Evolutionary conservation across 306 rosid genomes (phyloP).

Genomic region (Pyrus pyrifolia): DNA sequence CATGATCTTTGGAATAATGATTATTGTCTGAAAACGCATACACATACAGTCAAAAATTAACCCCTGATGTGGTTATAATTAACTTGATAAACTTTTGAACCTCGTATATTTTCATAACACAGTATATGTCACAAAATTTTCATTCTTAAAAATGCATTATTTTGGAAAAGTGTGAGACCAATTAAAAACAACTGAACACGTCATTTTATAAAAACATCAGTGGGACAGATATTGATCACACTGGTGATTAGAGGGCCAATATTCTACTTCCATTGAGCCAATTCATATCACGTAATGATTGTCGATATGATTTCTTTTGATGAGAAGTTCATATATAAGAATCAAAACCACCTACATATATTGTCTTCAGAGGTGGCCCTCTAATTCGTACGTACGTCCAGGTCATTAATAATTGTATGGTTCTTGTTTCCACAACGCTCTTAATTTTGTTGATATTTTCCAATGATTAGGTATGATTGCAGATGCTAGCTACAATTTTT

Average conservation of each 20-base stretch:
- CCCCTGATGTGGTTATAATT: too few species aligned
- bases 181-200: neutral
- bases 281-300: slow-evolving; percentile 11
- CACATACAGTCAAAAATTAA: too few species aligned
- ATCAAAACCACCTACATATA: neutral
- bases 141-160: too few species aligned
- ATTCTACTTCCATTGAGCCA: neutral
- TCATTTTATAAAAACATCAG: neutral
- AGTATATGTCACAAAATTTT: neutral
- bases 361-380: slow-evolving; percentile 21
- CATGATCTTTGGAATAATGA: neutral
- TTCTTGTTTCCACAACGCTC: slow-evolving; percentile 17
- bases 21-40: neutral
- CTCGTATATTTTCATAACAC: neutral
- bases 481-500: neutral
- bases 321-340: neutral
- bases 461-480: slow-evolving; percentile 18
- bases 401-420: slow-evolving; percentile 18
- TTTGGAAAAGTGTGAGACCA: neutral
- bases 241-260: neutral
- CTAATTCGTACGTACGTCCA: neutral
- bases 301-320: slow-evolving; percentile 1
- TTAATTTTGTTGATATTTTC: slow-evolving; percentile 22
- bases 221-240: neutral
- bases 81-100: neutral